These are phyloP conservation scores for Amoeboaphelidium protococcarum DNA, from an alignment of 371 early-diverging fungal genomes.

Conservation along the genomic window DNA sequence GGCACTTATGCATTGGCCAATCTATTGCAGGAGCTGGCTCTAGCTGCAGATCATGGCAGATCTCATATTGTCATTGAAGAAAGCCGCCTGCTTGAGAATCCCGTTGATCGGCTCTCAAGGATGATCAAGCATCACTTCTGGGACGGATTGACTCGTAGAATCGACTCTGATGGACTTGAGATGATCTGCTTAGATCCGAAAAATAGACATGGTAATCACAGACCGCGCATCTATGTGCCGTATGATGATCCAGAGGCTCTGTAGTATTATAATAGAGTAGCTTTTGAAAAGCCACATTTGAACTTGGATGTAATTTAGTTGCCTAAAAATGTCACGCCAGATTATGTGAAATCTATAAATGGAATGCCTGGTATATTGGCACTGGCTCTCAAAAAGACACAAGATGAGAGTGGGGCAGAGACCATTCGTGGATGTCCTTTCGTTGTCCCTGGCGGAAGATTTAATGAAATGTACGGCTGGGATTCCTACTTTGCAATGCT, in stretches of 20 bases:
- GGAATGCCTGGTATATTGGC: constrained; percentile 63
- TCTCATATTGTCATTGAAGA: constrained; percentile 62
- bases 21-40: constrained; percentile 71
- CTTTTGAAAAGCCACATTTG: constrained; percentile 33
- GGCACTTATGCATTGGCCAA: constrained; percentile 85
- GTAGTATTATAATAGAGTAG: constrained; percentile 46
- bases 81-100: constrained; percentile 68
- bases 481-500: constrained; percentile 82
- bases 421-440: constrained; percentile 51
- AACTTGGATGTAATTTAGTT: constrained; percentile 48
- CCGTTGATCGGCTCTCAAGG: constrained; percentile 60
- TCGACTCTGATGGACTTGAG: constrained; percentile 67
- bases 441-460: constrained; percentile 90
- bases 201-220: constrained; percentile 41
- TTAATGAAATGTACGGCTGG: constrained; percentile 98
- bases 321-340: constrained; percentile 58
- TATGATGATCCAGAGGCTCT: constrained; percentile 39
- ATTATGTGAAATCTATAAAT: constrained; percentile 73
- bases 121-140: constrained; percentile 77
- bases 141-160: constrained; percentile 74
- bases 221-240: constrained; percentile 78
- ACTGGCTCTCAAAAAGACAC: constrained; percentile 35
- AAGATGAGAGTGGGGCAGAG: constrained; percentile 22
- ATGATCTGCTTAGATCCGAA: constrained; percentile 77
- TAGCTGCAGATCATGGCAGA: constrained; percentile 62